phyloP scores from a whole-genome alignment of 192 early-diverging fungal species.

The Umbelopsis ramanniana region DNA sequence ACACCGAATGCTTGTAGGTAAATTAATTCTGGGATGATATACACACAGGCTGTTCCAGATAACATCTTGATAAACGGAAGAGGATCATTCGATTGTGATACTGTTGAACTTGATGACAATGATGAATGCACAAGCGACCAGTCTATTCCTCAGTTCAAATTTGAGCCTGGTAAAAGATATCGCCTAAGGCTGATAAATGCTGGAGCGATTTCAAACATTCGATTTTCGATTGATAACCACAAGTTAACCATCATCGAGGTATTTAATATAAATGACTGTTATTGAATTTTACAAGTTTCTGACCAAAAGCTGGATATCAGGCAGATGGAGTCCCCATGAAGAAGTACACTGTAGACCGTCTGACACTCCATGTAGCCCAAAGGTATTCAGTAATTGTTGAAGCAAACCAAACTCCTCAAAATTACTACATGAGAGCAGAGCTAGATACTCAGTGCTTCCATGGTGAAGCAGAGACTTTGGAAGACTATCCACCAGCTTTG shows the following conservation, averaged over 20 bases:
- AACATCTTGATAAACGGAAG: constrained; percentile 59
- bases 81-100: constrained; percentile 19
- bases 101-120: not conserved
- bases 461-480: constrained; percentile 18
- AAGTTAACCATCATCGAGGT: constrained; percentile 71
- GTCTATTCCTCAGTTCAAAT: constrained; percentile 35
- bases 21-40: constrained; percentile 14
- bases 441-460: constrained; percentile 46
- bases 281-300: not conserved
- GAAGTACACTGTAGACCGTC: constrained; percentile 27
- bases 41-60: constrained; percentile 43
- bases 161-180: constrained; percentile 72
- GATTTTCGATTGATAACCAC: constrained; percentile 79
- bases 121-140: not conserved
- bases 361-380: constrained; percentile 46
- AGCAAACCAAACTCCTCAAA: constrained; percentile 40
- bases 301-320: not conserved
- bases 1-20: constrained; percentile 4
- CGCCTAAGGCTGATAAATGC: constrained; percentile 73
- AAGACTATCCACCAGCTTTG: constrained; percentile 13
- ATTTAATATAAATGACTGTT: not conserved
- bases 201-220: constrained; percentile 62
- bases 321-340: constrained; percentile 44
- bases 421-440: constrained; percentile 46
- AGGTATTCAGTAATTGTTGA: constrained; percentile 48